phyloP scores from a whole-genome alignment of 202 grass and related monocot genomes.

The Panicum virgatum region DNA sequence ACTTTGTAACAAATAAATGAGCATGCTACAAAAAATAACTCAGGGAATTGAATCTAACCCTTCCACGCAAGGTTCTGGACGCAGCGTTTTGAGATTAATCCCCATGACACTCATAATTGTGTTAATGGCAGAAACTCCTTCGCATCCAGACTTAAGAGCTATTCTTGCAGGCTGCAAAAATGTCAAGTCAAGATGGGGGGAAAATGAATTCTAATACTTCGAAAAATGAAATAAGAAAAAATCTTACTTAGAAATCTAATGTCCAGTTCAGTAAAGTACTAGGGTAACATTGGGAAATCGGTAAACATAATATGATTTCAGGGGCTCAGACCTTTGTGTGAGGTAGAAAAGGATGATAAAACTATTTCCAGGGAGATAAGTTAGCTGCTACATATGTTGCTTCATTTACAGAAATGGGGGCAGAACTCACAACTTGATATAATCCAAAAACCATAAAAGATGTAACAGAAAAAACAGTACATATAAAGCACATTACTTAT shows the following conservation, averaged over 20 bases:
- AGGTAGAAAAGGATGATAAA: background rate
- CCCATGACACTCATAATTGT: slow-evolving; percentile 99
- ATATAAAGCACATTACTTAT: slow-evolving; percentile 3
- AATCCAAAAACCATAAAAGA: background rate
- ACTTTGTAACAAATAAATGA: slow-evolving; percentile 10
- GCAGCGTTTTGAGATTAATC: slow-evolving; percentile 85
- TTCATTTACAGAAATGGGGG: slow-evolving; percentile 10
- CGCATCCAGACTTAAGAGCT: slow-evolving; percentile 82
- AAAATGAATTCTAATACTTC: background rate
- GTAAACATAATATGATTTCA: background rate
- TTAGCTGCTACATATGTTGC: slow-evolving; percentile 8
- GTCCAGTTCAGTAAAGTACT: background rate
- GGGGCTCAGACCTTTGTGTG: background rate
- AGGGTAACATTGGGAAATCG: background rate
- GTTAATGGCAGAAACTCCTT: slow-evolving; percentile 94
- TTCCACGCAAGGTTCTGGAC: slow-evolving; percentile 83
- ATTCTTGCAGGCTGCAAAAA: slow-evolving; percentile 77
- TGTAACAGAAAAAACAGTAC: background rate
- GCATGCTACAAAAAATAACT: slow-evolving; percentile 22
- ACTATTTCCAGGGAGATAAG: background rate
- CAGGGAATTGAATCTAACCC: slow-evolving; percentile 59
- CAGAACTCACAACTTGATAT: background rate
- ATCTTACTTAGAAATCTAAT: background rate
- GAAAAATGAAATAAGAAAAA: background rate
- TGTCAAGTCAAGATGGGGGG: background rate